phyloP scores from a whole-genome alignment of 495 filamentous ascomycete species.

The Penicillium bialowiezense region DNA sequence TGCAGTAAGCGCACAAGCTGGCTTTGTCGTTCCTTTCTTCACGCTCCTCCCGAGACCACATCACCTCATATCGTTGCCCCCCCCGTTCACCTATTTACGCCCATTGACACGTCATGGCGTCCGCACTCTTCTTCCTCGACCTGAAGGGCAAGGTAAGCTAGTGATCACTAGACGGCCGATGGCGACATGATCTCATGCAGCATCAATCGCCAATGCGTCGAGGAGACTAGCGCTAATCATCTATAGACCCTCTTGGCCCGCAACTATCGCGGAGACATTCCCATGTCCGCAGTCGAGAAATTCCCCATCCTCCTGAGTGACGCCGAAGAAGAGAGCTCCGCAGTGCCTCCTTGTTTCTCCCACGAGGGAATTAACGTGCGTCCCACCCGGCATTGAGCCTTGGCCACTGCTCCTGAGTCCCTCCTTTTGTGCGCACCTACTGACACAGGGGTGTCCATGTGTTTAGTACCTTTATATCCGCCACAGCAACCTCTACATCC shows the following conservation, averaged over 20 bases:
- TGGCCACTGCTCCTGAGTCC: constrained; percentile 14
- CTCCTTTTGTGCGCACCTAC: constrained; percentile 17
- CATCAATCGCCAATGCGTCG: constrained; percentile 6
- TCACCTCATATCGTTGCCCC: constrained; percentile 8
- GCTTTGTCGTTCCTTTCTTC: constrained; percentile 10
- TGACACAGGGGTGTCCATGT: constrained; percentile 9
- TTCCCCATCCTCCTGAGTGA: constrained; percentile 96
- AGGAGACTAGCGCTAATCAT: constrained; percentile 27
- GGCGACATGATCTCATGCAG: not conserved
- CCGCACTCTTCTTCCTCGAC: constrained; percentile 97
- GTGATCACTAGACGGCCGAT: not conserved
- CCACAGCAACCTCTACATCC: constrained; percentile 98
- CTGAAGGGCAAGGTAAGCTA: constrained; percentile 93
- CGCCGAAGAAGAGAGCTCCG: constrained; percentile 98
- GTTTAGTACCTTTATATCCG: constrained; percentile 96
- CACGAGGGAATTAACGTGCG: constrained; percentile 97
- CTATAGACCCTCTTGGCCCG: constrained; percentile 90
- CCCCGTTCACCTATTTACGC: constrained; percentile 8
- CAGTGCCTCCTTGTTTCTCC: constrained; percentile 97
- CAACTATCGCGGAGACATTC: constrained; percentile 98
- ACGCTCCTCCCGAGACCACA: constrained; percentile 12
- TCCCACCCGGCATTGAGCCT: constrained; percentile 9
- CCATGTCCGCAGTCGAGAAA: constrained; percentile 98
- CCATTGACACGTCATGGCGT: constrained; percentile 70
- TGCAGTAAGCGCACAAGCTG: constrained; percentile 11